phyloP scores from a whole-genome alignment of 495 filamentous ascomycete genomes.

The Trichoderma virens region DNA sequence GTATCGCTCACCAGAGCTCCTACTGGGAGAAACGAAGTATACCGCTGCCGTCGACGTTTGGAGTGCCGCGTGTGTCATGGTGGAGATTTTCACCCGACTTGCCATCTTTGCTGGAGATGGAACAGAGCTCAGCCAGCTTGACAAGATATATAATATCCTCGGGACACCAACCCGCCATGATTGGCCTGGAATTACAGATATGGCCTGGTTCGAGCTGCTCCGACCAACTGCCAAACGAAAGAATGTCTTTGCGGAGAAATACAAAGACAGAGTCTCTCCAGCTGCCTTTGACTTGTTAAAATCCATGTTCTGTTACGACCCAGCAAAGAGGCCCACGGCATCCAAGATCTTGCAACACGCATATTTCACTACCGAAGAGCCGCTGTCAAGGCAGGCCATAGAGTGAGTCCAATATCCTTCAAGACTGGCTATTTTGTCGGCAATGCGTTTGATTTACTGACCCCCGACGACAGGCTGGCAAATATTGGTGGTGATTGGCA shows the following conservation, averaged over 20 bases:
- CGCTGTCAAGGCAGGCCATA: constrained; percentile 64
- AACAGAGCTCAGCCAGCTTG: constrained; percentile 87
- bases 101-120: constrained; percentile 96
- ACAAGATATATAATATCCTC: constrained; percentile 89
- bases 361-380: constrained; percentile 83
- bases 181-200: constrained; percentile 83
- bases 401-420: constrained; percentile 51
- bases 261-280: constrained; percentile 61
- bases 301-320: constrained; percentile 82
- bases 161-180: constrained; percentile 78
- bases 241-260: constrained; percentile 78
- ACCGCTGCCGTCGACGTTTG: constrained; percentile 94
- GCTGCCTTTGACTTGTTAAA: constrained; percentile 76
- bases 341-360: constrained; percentile 79
- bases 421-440: not conserved
- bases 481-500: constrained; percentile 95
- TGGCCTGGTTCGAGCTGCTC: constrained; percentile 94
- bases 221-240: constrained; percentile 63
- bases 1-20: constrained; percentile 90
- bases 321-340: constrained; percentile 73
- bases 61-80: constrained; percentile 93
- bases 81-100: constrained; percentile 92
- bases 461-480: constrained; percentile 48
- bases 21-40: constrained; percentile 91
- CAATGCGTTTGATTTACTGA: not conserved